Conservation (phyloP, 306 rosid genomes). For the Begonia loranthoides region DNA sequence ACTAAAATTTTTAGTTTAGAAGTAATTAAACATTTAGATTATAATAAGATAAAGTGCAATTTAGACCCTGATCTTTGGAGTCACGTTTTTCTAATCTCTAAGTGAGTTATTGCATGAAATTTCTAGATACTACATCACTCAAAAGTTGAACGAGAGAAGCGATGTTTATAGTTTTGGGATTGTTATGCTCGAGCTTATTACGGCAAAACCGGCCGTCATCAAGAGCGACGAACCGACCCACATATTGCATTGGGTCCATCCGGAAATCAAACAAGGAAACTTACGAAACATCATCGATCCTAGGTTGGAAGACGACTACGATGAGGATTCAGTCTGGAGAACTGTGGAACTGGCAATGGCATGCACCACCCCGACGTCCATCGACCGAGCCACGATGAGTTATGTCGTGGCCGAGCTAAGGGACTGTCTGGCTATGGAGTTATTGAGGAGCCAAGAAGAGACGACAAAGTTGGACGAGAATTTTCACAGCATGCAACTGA, state of each 20-base stretch:
- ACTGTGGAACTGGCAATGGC: constrained; percentile 38
- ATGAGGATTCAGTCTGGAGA: constrained; percentile 17
- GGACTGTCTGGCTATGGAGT: constrained; percentile 24
- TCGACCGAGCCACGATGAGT: constrained; percentile 39
- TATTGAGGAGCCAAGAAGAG: constrained; percentile 4
- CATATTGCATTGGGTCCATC: constrained; percentile 30
- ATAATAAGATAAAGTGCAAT: too few relatives aligned
- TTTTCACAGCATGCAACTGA: too few relatives aligned
- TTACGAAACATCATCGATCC: constrained; percentile 25
- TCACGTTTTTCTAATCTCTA: neutral
- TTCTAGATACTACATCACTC: constrained; percentile 32
- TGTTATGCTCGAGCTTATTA: constrained; percentile 43
- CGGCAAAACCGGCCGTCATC: constrained; percentile 38
- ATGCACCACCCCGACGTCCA: constrained; percentile 30
- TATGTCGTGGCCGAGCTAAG: constrained; percentile 34
- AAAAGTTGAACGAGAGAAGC: constrained; percentile 44
- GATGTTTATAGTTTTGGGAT: constrained; percentile 53
- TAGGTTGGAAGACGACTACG: constrained; percentile 30
- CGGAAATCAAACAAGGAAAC: constrained; percentile 21
- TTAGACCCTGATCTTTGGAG: too few relatives aligned
- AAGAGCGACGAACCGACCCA: constrained; percentile 24
- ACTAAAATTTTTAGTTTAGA: neutral
- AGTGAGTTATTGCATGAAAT: neutral
- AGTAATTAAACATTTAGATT: too few relatives aligned
- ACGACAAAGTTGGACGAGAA: too few relatives aligned